Conservation (phyloP, 2,329 filamentous ascomycete species). For the Ophiocordyceps robertsii region DNA sequence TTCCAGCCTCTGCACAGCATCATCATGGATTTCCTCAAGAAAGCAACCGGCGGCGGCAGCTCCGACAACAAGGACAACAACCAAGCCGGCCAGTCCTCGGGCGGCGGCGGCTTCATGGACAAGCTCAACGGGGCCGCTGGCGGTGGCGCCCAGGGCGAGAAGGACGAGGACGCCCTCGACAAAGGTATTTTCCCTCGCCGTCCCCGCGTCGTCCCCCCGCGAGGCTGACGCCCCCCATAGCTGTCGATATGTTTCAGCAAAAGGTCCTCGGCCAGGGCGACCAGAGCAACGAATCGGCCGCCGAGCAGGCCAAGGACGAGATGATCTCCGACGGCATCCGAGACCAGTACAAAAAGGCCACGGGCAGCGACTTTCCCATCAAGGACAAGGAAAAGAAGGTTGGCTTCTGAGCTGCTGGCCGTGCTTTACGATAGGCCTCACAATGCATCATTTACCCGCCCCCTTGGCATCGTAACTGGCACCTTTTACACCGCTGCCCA, state of each 20-base stretch:
- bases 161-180: constrained; percentile 72
- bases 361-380: constrained; percentile 57
- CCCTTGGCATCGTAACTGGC: no score
- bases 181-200: constrained; percentile 39
- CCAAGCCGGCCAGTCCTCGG: neutral
- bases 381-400: constrained; percentile 48
- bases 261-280: constrained; percentile 55
- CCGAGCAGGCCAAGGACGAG: constrained; percentile 76
- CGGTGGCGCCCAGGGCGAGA: constrained; percentile 60
- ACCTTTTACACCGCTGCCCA: no score
- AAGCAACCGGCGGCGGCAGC: neutral
- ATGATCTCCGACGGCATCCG: constrained; percentile 63
- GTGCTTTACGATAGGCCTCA: no score
- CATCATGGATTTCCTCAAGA: constrained; percentile 6
- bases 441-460: no score
- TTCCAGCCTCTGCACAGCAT: neutral
- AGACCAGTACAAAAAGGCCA: constrained; percentile 52
- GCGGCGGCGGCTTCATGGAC: constrained; percentile 44
- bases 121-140: constrained; percentile 61
- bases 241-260: constrained; percentile 66
- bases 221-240: constrained; percentile 25
- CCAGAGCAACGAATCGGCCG: constrained; percentile 58
- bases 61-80: neutral
- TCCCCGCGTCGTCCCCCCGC: no score
- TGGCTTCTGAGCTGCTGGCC: constrained; percentile 5